These are phyloP conservation scores for Moniliophthora roreri DNA, from an alignment of 1,284 basidiomycete species.

Conservation along the genomic window DNA sequence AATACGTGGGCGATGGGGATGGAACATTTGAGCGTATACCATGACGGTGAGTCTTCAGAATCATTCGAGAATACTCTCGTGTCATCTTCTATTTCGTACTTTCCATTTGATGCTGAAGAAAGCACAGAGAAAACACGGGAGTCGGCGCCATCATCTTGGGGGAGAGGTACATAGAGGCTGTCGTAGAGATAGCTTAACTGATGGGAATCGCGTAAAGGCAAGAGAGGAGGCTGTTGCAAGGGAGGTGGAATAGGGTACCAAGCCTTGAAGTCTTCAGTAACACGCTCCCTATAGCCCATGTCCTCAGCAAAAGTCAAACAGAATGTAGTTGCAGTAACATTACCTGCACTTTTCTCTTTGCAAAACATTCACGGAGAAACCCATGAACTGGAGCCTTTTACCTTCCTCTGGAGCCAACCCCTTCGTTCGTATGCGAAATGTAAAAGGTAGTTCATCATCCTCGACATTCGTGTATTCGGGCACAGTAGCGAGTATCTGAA, in stretches of 20 bases:
- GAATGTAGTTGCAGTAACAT: conserved; percentile 19
- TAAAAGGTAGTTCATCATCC: conserved; percentile 47
- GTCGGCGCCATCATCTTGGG: conserved; percentile 23
- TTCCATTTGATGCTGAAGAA: conserved; percentile 39
- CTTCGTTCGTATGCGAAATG: conserved; percentile 59
- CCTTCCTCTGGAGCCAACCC: conserved; percentile 46
- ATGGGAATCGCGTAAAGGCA: conserved; percentile 54
- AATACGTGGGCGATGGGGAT: conserved; percentile 44
- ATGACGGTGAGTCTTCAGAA: conserved; percentile 30
- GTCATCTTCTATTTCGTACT: conserved; percentile 43
- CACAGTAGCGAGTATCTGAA: conserved; percentile 61
- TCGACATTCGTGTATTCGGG: conserved; percentile 53
- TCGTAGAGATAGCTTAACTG: conserved; percentile 53
- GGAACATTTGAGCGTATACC: conserved; percentile 61
- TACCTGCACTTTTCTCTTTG: conserved; percentile 70
- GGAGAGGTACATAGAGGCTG: conserved; percentile 38
- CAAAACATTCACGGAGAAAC: conserved; percentile 53
- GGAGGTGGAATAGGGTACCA: conserved; percentile 55
- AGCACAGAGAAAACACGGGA: conserved; percentile 56
- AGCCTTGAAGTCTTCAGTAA: conserved; percentile 37
- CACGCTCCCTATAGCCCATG: conserved; percentile 34
- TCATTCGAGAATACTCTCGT: conserved; percentile 45
- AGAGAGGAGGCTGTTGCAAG: conserved; percentile 59
- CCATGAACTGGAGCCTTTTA: conserved; percentile 51
- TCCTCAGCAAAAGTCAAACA: background rate